Conservation (phyloP, 2,329 filamentous ascomycete species). For the Scleromitrula shiraiana region DNA sequence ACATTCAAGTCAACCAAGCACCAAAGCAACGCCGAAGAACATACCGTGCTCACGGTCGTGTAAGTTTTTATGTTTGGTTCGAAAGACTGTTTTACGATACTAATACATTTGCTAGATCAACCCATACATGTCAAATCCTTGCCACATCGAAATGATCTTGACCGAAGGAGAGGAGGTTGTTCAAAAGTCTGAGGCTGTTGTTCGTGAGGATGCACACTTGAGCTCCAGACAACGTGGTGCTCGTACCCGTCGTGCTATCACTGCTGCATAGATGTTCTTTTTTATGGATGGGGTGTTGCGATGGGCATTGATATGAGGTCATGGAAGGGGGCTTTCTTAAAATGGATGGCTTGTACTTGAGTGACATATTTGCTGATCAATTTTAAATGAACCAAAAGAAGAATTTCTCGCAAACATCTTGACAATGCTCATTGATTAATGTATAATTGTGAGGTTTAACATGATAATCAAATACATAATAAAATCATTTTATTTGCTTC, state of each 20-base stretch:
- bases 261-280: constrained; percentile 46
- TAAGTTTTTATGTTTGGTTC: constrained; percentile 63
- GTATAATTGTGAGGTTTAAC: no score
- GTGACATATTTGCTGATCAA: constrained; percentile 19
- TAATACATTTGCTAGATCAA: no score
- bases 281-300: constrained; percentile 23
- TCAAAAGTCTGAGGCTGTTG: constrained; percentile 72
- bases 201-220: constrained; percentile 57
- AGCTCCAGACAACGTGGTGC: constrained; percentile 86
- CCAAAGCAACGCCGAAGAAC: constrained; percentile 98
- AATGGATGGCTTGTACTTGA: constrained; percentile 26
- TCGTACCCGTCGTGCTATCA: constrained; percentile 56
- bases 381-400: constrained; percentile 11
- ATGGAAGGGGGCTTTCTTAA: constrained; percentile 18
- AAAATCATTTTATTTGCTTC: no score
- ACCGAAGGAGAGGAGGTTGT: constrained; percentile 96
- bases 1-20: constrained; percentile 99
- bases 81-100: no score
- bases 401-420: constrained; percentile 5
- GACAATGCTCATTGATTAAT: not conserved
- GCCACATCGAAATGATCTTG: constrained; percentile 99
- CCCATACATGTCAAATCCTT: constrained; percentile 99
- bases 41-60: constrained; percentile 99
- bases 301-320: constrained; percentile 19
- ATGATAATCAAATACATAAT: no score